phyloP scores from a whole-genome alignment of 768 basidiomycete species.

The Naganishia antarctica region DNA sequence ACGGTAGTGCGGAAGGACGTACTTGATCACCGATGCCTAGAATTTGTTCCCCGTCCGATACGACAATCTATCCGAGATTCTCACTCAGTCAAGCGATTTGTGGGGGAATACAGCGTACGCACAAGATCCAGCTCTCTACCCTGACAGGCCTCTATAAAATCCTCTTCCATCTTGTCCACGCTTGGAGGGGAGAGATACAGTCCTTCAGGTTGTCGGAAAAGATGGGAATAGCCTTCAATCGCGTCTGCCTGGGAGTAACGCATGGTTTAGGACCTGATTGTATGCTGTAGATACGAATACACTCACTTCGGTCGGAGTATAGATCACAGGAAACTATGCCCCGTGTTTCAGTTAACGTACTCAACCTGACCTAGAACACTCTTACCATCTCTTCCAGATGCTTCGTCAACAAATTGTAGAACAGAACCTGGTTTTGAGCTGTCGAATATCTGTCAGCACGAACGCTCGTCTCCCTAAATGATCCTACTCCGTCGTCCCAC shows the following conservation, averaged over 20 bases:
- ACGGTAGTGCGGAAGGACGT: too few species aligned
- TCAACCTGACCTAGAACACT: not conserved
- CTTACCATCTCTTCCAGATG: constrained; percentile 59
- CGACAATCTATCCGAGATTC: constrained; percentile 34
- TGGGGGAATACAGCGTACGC: constrained; percentile 5
- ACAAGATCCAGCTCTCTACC: constrained; percentile 40
- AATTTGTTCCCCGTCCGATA: constrained; percentile 47
- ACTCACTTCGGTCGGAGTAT: constrained; percentile 69
- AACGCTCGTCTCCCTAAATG: too few species aligned
- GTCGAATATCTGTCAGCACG: not conserved
- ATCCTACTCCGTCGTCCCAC: too few species aligned
- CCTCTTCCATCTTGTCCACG: constrained; percentile 52
- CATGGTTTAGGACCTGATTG: too few species aligned
- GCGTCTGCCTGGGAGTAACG: constrained; percentile 65
- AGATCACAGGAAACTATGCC: constrained; percentile 57
- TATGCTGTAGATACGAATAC: too few species aligned
- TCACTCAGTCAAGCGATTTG: not conserved
- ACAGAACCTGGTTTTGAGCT: constrained; percentile 60
- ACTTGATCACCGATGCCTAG: constrained; percentile 24
- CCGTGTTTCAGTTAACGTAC: too few species aligned
- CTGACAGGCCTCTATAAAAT: constrained; percentile 59
- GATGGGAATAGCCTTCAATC: constrained; percentile 74
- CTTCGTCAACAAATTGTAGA: constrained; percentile 62
- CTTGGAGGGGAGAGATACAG: constrained; percentile 63
- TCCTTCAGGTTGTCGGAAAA: constrained; percentile 72